Base-by-base conservation (phyloP, 495 filamentous ascomycete genomes). In the Trichoderma erinaceum region DNA sequence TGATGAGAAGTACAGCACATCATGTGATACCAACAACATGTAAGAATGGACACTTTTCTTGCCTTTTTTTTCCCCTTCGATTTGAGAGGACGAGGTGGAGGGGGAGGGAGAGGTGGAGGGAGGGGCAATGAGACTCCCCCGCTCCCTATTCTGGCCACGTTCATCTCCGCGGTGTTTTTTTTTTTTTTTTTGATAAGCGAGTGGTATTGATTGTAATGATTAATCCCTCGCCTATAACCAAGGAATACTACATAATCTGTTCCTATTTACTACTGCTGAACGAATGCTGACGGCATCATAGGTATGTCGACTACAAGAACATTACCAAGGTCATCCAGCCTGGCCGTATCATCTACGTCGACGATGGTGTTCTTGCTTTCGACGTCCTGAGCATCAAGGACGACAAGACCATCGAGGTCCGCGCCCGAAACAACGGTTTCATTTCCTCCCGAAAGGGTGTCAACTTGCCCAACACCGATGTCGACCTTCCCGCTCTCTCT, bases 221-320 rank as follows among this genome's bases (percentile, higher is more conserved):
- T 61, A 25, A 61, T 61, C 1, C 56, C 23, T 25, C n/a, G 27
- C 25, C 15, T 21, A 13, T 32, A 3, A 11, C 23, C 1, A 11
- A 50, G 4, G 3, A 21, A 52, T 18, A 29, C 27, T 1, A 29
- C 23, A 27, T 16, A 1, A 27, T 32, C 10, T 4, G 8, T 12
- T 29, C 4, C 3, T 16, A 29, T 13, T 11, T 18, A 27, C 56
- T 23, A 21, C 8, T 21, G 50, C 21, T 61, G 27, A 27, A n/a
- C 25, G 10, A 27, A 11, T 32, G 25, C 56, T 61, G 25, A 61
- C 56, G 15, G 4, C 7, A 12, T 32, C 56, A 32, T 65, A 97
- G 93, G 92, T 96, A 92, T 73, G 90, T 99, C 74, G 95, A 99
- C 83, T 99, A 99, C 82, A 94, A 93, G 88, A 99, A 99, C 85